These are phyloP conservation scores for Quercus gilva DNA, from an alignment of 306 rosid genomes.

Conservation along the genomic window DNA sequence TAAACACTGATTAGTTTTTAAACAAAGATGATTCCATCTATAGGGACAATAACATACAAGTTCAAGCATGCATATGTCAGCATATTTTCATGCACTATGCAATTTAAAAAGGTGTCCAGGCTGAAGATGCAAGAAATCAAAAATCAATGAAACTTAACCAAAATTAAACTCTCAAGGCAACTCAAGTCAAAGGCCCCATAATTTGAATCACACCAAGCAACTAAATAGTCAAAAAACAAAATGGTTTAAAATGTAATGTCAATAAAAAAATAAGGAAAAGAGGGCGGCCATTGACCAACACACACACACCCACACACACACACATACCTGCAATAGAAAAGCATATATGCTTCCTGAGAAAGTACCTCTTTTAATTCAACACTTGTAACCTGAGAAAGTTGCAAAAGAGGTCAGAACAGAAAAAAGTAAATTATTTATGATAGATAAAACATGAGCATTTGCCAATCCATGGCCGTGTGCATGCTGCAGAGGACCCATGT, in stretches of 20 bases:
- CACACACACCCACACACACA: background rate
- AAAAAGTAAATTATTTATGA: background rate
- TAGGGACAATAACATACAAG: background rate
- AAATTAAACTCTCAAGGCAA: background rate
- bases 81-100: background rate
- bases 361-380: slow-evolving; percentile 92
- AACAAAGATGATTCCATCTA: background rate
- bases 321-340: slow-evolving; percentile 79
- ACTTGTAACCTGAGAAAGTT: slow-evolving; percentile 49
- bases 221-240: background rate
- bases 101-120: background rate
- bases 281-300: background rate
- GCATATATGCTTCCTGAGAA: slow-evolving; percentile 97
- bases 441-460: background rate
- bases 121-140: background rate
- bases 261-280: background rate
- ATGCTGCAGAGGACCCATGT: background rate
- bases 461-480: background rate
- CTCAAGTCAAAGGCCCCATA: background rate
- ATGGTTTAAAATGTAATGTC: background rate
- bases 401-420: slow-evolving; percentile 22
- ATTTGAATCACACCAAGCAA: background rate
- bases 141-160: background rate
- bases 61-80: background rate
- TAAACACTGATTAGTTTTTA: background rate